Conservation (phyloP, 2,329 filamentous ascomycete genomes). For the Arthroderma sp. region DNA sequence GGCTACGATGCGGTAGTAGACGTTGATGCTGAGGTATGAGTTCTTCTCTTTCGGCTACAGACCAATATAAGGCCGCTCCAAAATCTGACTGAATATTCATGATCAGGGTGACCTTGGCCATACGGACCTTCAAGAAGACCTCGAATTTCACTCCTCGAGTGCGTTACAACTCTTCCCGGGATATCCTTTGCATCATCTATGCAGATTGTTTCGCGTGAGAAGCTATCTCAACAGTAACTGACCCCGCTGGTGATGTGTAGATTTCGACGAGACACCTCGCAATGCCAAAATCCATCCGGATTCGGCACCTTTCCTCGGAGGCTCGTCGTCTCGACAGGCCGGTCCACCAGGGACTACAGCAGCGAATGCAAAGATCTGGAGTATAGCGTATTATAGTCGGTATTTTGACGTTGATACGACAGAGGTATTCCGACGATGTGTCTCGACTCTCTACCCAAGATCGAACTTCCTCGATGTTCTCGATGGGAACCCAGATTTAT, state of each 20-base stretch:
- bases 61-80: neutral
- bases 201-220: neutral
- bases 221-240: neutral
- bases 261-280: conserved; percentile 55
- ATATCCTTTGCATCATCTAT: neutral
- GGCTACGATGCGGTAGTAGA: conserved; percentile 98
- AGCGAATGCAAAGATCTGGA: conserved; percentile 84
- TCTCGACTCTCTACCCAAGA: conserved; percentile 76
- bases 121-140: conserved; percentile 95
- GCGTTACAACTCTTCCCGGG: conserved; percentile 18
- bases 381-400: conserved; percentile 83
- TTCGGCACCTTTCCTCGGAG: conserved; percentile 40
- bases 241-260: conserved; percentile 22
- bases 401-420: conserved; percentile 98
- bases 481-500: conserved; percentile 91
- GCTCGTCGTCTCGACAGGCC: conserved; percentile 28
- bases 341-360: conserved; percentile 32
- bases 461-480: conserved; percentile 94
- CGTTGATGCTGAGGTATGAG: conserved; percentile 76
- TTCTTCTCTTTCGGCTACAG: neutral
- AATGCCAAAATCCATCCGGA: conserved; percentile 39
- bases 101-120: conserved; percentile 85
- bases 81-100: conserved; percentile 9
- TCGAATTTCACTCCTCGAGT: conserved; percentile 94
- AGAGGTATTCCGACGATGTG: conserved; percentile 76